Evolutionary conservation across 2,329 filamentous ascomycete genomes (phyloP).

Genomic region (Cladosporium sp.): DNA sequence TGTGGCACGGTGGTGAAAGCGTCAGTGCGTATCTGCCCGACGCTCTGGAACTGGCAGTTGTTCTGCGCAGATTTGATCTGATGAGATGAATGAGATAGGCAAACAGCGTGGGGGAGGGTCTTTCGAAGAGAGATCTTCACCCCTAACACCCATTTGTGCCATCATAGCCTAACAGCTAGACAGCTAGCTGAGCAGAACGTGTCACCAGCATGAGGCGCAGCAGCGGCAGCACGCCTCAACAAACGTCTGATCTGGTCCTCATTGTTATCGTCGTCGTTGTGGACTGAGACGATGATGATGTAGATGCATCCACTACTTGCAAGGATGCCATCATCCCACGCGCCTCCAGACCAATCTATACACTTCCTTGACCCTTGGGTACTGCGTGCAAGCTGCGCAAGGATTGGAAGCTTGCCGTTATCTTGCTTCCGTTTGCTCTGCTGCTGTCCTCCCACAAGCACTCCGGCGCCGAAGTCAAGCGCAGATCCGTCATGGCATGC

Average conservation of each 20-base stretch:
- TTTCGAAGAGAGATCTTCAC: neutral
- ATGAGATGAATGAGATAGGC: slow-evolving; percentile 10
- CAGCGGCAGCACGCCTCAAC: slow-evolving; percentile 14
- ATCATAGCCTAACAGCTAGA: neutral
- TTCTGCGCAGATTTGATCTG: neutral
- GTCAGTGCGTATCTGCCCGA: slow-evolving; percentile 14
- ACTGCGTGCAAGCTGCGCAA: neutral
- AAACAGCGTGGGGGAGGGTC: neutral
- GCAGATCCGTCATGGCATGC: slow-evolving; percentile 12
- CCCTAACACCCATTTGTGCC: neutral
- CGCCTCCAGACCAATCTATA: neutral
- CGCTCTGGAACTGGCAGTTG: slow-evolving; percentile 5
- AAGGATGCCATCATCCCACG: neutral
- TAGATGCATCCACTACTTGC: neutral
- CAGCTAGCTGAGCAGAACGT: slow-evolving; percentile 3
- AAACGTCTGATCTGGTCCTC: neutral
- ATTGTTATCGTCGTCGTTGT: neutral
- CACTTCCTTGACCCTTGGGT: slow-evolving; percentile 1
- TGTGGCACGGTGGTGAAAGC: neutral
- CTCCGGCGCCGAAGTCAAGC: slow-evolving; percentile 13
- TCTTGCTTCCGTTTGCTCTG: slow-evolving; percentile 2
- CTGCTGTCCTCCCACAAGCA: slow-evolving; percentile 15
- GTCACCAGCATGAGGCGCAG: slow-evolving; percentile 13
- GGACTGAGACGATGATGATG: neutral
- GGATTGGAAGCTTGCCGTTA: slow-evolving; percentile 16